A percentile compares a stretch with the other conserved stretches of the same genome.
These are phyloP conservation scores for Colletotrichum chrysophilum DNA, from an alignment of 2,329 filamentous ascomycete genomes.

Conservation along the genomic window DNA sequence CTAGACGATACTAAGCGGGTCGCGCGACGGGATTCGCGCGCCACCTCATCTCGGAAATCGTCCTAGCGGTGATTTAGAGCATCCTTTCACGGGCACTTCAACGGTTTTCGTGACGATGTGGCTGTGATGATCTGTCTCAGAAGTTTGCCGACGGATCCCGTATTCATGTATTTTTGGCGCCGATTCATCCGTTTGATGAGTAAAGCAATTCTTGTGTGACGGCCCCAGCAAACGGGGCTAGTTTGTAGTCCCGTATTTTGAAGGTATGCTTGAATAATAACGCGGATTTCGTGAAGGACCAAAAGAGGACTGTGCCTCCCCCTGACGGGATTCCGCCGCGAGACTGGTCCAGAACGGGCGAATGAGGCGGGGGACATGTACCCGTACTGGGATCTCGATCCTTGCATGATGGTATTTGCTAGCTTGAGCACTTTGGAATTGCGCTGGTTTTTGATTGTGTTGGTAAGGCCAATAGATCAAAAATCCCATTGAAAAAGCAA, in stretches of 20 bases:
- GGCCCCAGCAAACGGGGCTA: neutral
- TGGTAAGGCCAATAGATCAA: neutral
- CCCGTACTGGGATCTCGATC: neutral
- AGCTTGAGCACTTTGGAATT: neutral
- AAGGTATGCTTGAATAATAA: neutral
- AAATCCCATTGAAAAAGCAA: neutral
- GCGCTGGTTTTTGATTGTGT: neutral
- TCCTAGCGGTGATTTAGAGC: constrained; percentile 8
- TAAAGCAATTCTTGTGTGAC: neutral
- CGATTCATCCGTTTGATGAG: neutral
- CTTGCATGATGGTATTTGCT: neutral
- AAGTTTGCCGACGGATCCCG: neutral
- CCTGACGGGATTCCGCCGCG: neutral
- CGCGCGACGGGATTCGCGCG: constrained; percentile 9
- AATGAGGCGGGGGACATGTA: neutral
- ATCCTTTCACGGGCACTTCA: neutral
- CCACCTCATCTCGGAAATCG: constrained; percentile 19
- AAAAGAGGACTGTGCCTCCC: neutral
- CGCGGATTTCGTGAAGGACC: neutral
- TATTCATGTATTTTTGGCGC: neutral
- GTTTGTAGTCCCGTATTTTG: neutral
- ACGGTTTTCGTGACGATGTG: constrained; percentile 13
- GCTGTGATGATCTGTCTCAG: constrained; percentile 8
- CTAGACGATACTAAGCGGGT: neutral
- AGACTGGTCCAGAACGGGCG: constrained; percentile 4